These are phyloP conservation scores for Lepidium sativum DNA, from an alignment of 345 rosid species.

Conservation along the genomic window DNA sequence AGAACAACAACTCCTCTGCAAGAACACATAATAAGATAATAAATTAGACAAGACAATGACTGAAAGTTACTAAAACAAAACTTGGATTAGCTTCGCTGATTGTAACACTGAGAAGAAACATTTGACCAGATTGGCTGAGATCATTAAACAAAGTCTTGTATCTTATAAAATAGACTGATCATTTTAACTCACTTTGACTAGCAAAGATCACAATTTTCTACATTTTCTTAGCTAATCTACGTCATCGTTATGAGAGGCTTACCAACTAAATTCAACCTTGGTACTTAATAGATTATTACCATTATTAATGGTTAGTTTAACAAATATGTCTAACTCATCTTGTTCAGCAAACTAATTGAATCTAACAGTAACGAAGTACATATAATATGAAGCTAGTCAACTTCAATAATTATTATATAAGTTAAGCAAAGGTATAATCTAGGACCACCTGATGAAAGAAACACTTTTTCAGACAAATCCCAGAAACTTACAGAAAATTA, in stretches of 20 bases:
- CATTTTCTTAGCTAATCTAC: slow-evolving; percentile 1
- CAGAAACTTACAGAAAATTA: background rate
- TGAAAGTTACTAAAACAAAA: background rate
- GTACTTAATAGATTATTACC: background rate
- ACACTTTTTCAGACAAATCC: background rate
- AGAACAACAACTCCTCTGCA: slow-evolving; percentile 79
- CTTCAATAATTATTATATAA: background rate
- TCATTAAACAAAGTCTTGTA: background rate
- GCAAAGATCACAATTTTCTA: background rate
- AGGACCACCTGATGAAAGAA: slow-evolving; percentile 22
- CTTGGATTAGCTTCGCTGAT: background rate
- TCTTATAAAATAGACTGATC: background rate
- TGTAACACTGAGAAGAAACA: background rate
- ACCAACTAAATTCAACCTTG: slow-evolving; percentile 10
- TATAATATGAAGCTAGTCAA: background rate
- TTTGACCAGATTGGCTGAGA: background rate
- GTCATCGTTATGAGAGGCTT: background rate
- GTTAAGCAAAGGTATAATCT: background rate
- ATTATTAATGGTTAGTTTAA: background rate
- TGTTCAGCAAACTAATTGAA: background rate
- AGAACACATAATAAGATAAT: background rate
- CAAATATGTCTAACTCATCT: background rate
- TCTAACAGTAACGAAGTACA: background rate
- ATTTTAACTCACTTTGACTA: background rate
- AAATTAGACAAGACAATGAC: background rate